Base-by-base conservation (phyloP, 192 early-diverging fungal species). In the Bifiguratus adelaidae region DNA sequence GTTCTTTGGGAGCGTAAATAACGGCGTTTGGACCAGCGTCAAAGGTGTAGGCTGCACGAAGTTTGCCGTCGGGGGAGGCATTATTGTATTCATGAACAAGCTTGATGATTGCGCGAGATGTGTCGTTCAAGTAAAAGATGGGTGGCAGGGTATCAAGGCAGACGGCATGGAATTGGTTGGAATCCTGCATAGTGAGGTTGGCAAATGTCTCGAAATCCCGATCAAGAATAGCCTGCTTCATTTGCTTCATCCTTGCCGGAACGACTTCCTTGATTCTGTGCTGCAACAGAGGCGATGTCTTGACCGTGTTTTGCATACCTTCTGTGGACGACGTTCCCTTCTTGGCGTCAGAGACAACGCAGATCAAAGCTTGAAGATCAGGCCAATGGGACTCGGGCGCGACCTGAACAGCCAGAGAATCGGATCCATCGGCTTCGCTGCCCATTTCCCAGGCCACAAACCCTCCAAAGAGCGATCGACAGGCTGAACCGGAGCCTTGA, bases 21-120 rank as follows among this genome's bases (percentile, higher is more conserved):
- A 99, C 96, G 0, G 94, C 92, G 52, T 99, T 99, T 34, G 96
- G 96, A 23, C 96, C 96, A 15, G 96, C 96, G 62, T 99, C 96
- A 63, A 81, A 99, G 7, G 96, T 99, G 70, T 99, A 99, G 1
- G 96, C 96, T 11, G 85, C 94, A 38, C 83, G 84, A 52, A 75
- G 77, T 46, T 63, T 60, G 18, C 63, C 70, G 30, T 63, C 52
- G 4, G 58, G 45, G 29, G 27, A 48, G 28, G 44, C 38, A 19
- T 63, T 44, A 60, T 99, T 99, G 77, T 90, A 96, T 20, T 78
- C 82, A 27, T 83, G 83, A 44, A 99, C 70, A 30, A 96, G 61
- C 25, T 62, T 62, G 56, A 94, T 88, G 41, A 99, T 83, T 40
- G 81, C 79, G 36, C 88, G 80, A 40, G 92, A 95, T 20, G 87